Base-by-base conservation (phyloP, 441 rosid species). In the Pelargonium cotyledonis region DNA sequence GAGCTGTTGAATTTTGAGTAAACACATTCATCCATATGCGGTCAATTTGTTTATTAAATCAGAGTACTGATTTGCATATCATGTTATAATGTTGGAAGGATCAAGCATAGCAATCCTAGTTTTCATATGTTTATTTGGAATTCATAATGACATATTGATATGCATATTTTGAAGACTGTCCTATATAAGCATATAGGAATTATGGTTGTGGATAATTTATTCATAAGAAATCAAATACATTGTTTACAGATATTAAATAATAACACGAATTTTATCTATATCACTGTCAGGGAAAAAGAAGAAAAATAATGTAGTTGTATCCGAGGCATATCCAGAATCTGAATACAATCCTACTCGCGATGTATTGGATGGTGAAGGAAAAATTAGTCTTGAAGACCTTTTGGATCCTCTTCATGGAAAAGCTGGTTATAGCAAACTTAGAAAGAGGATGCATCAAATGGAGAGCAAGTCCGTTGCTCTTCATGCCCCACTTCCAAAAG, bases 291-390 rank as follows among this genome's bases (percentile, higher is more conserved):
- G 87, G 16, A 86, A 79, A 78, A 84, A 79, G 76, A 88, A 76
- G 78, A 87, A 80, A 64, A 86, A 76, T 70, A 70, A 80, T 64
- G 76, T 70, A 72, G 82, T 87, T 70, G 69, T 84, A 53, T 85
- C 92, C 6, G 97, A 85, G 82, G 83, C 85, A 8, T 88, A 89
- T 80, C 96, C 96, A 23, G 97, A 91, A 79, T 92, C 96, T 38
- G 97, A 91, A 76, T 90, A 82, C 75, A 87, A 91, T 73, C 97
- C 99, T 6, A 90, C 81, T 60, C 84, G 85, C 69, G 94, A 91
- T 80, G 85, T 90, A 75, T 75, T 92, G 44, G 87, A 88, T 73
- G 96, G 96, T 46, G 79, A 79, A 65, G 81, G 86, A 65, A 84
- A 44, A 63, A 68, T 95, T 73, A 80, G 85, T 11, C 12, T 85